Base-by-base conservation (phyloP, 805 yeast genomes). In the Saturnispora bothae region DNA sequence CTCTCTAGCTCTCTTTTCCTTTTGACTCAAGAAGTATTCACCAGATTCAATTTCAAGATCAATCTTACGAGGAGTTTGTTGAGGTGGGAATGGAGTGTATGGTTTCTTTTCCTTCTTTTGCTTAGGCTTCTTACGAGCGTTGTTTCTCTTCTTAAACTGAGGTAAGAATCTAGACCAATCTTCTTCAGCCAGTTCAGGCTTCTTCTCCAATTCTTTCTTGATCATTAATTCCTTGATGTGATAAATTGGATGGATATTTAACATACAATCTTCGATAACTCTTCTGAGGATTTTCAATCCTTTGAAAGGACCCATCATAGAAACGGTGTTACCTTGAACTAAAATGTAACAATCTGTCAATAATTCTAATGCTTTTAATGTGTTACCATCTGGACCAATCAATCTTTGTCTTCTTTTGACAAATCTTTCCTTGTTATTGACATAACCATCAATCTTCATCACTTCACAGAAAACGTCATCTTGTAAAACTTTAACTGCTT, bases 41-140 rank as follows among this genome's bases (percentile, higher is more conserved):
- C 98, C 98, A 67, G 94, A 78, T 62, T 92, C 98, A 61, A 92
- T 86, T 66, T 86, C 94, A 58, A 88, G 66, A 73, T 92, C 98
- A 61, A 92, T 69, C 83, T 92, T 88, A 69, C 97, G 81, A 55
- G 97, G 98, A 48, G 76, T 74, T 64, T 84, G 98, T 37, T 84
- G 83, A 51, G 98, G 97, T 65, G 98, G 98, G 86, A 92, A 92
- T 56, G 98, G 97, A 25, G 98, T 92, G 73, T 89, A 89, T 3
- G 76, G 78, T 63, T 80, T 88, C 68, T 73, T 70, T 38, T 61
- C 63, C 64, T 69, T 68, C 53, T 71, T 65, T 59, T 73, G 76
- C 61, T 72, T 76, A 43, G 92, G 83, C 69, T 80, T 80, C 79
- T 83, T 83, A 56, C 98, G 78, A 27, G 94, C 94, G 48, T 89